These are phyloP conservation scores for Colletotrichum chlorophyti DNA, from an alignment of 2,329 filamentous ascomycete species.

Conservation along the genomic window DNA sequence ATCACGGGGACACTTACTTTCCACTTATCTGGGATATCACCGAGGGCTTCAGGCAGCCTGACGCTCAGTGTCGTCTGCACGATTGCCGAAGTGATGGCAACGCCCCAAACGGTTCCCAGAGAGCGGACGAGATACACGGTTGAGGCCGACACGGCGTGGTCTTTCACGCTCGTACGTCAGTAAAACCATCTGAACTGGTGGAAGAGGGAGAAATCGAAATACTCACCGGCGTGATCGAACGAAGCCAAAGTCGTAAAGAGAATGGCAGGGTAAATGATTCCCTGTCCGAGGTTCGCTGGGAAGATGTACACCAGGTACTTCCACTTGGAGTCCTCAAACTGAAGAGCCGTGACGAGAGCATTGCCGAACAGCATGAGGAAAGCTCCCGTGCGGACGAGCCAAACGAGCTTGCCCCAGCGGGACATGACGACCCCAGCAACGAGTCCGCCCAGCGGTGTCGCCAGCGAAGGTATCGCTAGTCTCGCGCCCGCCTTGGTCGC, in stretches of 20 bases:
- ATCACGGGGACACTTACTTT: slow-evolving; percentile 51
- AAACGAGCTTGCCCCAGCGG: slow-evolving; percentile 57
- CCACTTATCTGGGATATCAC: slow-evolving; percentile 62
- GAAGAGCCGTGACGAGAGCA: slow-evolving; percentile 55
- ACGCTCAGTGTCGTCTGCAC: slow-evolving; percentile 66
- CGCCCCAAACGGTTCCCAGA: slow-evolving; percentile 69
- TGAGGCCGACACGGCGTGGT: slow-evolving; percentile 68
- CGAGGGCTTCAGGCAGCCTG: slow-evolving; percentile 59
- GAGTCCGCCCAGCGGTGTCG: slow-evolving; percentile 62
- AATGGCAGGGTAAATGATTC: slow-evolving; percentile 63
- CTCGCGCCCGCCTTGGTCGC: slow-evolving; percentile 69
- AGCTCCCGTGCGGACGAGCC: slow-evolving; percentile 58
- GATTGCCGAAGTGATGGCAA: slow-evolving; percentile 67
- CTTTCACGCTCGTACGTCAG: slow-evolving; percentile 47
- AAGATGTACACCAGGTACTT: slow-evolving; percentile 65
- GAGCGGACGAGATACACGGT: slow-evolving; percentile 70
- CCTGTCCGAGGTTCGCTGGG: slow-evolving; percentile 65
- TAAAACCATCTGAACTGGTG: no score
- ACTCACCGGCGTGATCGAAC: slow-evolving; percentile 65
- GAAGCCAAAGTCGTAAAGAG: slow-evolving; percentile 68
- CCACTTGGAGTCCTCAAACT: slow-evolving; percentile 56
- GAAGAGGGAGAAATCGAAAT: fast-evolving
- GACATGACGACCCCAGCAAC: slow-evolving; percentile 66
- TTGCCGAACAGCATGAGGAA: slow-evolving; percentile 61
- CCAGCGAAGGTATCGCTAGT: slow-evolving; percentile 68